Conservation (phyloP, 163 green algal species). For the Scenedesmus sp. region DNA sequence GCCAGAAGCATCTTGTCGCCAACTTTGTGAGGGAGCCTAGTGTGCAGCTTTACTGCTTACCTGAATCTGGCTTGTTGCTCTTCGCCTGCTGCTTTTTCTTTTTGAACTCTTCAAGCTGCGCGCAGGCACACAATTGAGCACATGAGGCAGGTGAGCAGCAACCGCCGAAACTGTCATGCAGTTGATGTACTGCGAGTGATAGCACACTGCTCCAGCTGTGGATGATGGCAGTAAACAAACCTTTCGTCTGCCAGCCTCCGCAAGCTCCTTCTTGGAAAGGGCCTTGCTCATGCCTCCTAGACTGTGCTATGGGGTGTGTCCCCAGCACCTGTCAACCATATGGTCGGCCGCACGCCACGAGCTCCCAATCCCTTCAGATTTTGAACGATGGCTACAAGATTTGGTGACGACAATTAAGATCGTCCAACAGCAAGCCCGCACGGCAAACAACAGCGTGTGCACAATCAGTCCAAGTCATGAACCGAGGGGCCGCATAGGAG, state of each 20-base stretch:
- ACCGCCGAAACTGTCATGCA: not conserved
- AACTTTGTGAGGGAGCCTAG: no score
- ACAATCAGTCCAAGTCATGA: no score
- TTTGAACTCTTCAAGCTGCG: slow-evolving; percentile 52
- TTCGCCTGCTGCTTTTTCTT: slow-evolving; percentile 38
- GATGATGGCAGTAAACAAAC: not conserved
- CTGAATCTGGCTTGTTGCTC: not conserved
- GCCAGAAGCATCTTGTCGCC: not conserved
- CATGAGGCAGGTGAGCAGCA: not conserved
- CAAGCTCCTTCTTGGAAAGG: slow-evolving; percentile 43
- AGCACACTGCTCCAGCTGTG: not conserved
- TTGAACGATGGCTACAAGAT: not conserved
- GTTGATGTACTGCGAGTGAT: not conserved
- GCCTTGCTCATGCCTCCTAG: slow-evolving; percentile 41
- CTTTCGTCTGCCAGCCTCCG: slow-evolving; percentile 50
- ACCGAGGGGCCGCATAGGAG: no score
- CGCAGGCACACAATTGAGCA: not conserved
- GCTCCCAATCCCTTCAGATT: not conserved
- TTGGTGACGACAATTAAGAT: not conserved
- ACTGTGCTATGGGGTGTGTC: slow-evolving; percentile 15
- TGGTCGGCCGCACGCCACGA: not conserved
- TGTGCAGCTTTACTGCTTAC: not conserved
- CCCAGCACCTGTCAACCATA: slow-evolving; percentile 10
- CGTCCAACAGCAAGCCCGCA: no score
- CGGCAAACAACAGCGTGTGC: no score